Percentiles rank a stretch among this genome's conserved stretches.
Conservation (phyloP, 1,139 yeast species). For the Geotrichum europaeum region DNA sequence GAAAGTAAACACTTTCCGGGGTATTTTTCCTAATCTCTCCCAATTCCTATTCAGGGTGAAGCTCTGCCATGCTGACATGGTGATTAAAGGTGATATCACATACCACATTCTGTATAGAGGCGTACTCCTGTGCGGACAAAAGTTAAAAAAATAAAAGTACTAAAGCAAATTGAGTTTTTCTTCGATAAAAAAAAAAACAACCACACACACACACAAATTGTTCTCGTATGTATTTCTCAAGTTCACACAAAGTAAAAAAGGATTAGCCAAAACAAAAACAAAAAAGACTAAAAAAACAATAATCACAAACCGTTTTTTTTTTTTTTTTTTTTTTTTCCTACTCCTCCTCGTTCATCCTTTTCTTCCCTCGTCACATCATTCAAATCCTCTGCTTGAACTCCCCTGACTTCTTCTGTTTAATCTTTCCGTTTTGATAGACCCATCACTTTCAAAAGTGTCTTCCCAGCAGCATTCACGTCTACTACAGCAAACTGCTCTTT, state of each 20-base stretch:
- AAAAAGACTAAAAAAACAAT: neutral
- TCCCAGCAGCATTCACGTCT: neutral
- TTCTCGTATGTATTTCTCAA: neutral
- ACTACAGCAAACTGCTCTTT: neutral
- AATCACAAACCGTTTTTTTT: neutral
- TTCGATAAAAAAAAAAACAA: neutral
- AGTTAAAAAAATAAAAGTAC: too few relatives aligned
- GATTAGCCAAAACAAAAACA: too few relatives aligned
- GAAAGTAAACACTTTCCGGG: too few relatives aligned
- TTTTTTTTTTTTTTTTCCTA: neutral
- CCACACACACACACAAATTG: neutral
- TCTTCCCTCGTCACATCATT: neutral
- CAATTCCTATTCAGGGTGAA: too few relatives aligned
- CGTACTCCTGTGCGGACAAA: too few relatives aligned
- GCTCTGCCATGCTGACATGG: too few relatives aligned
- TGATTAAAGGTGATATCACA: too few relatives aligned
- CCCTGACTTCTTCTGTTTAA: neutral
- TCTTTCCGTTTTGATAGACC: neutral
- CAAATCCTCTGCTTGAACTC: neutral
- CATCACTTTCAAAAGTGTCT: neutral
- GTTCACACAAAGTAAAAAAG: neutral
- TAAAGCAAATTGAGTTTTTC: neutral
- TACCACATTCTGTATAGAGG: too few relatives aligned
- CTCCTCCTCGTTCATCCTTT: neutral
- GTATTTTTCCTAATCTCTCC: too few relatives aligned